phyloP scores from a whole-genome alignment of 768 basidiomycete genomes.

The Boletellus emodensis region DNA sequence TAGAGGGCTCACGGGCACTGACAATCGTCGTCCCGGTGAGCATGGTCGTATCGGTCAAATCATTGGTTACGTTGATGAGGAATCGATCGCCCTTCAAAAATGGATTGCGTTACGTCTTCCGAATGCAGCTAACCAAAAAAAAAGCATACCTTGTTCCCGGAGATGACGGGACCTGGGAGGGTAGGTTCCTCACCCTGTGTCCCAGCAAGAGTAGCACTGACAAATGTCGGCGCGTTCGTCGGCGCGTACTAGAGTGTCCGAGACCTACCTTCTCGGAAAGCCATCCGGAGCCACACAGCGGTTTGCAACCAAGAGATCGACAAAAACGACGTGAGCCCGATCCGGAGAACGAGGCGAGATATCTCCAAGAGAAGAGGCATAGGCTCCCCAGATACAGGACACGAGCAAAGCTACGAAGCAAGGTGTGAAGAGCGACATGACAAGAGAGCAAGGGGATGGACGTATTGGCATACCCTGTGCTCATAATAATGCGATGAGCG shows the following conservation, averaged over 20 bases:
- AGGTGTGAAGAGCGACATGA: too few species aligned
- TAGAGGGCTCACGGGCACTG: not conserved
- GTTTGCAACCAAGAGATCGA: slow-evolving; percentile 3
- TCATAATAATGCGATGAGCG: too few species aligned
- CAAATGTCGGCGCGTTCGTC: slow-evolving; percentile 1
- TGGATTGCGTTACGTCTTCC: too few species aligned
- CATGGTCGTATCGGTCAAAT: slow-evolving; percentile 18
- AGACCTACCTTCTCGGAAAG: slow-evolving; percentile 11
- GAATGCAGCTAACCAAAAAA: too few species aligned
- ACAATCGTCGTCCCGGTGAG: slow-evolving; percentile 21
- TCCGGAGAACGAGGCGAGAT: too few species aligned
- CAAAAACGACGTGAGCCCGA: not conserved
- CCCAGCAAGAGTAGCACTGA: slow-evolving; percentile 34
- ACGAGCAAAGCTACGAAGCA: too few species aligned
- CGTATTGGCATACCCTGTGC: too few species aligned
- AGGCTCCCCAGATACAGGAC: too few species aligned
- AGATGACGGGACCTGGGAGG: slow-evolving; percentile 40
- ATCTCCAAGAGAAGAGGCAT: too few species aligned
- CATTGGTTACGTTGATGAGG: slow-evolving; percentile 13
- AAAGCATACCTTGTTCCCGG: slow-evolving; percentile 33
- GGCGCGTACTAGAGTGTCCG: too few species aligned
- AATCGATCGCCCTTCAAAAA: slow-evolving; percentile 16
- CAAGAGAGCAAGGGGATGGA: too few species aligned
- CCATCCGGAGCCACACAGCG: slow-evolving; percentile 9
- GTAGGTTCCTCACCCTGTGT: slow-evolving; percentile 13